Base-by-base conservation (phyloP, 192 early-diverging fungal species). In the Neocallimastix lanati region DNA sequence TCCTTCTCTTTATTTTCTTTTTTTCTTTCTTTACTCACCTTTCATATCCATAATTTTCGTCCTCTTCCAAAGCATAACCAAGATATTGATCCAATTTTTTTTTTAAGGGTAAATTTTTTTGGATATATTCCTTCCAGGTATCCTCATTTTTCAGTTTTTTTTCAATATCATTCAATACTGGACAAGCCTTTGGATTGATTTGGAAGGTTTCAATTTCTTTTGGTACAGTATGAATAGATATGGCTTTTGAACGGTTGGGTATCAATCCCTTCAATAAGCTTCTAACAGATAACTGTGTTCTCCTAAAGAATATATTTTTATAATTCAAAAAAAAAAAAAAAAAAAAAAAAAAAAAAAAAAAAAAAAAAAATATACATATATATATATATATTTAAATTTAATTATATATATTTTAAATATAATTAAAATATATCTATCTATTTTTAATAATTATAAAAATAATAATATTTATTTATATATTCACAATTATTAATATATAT, bases 181-280 rank as follows among this genome's bases (percentile, higher is more conserved):
- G 88, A 33, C 89, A 90, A 0, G 83, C 84, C 15, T 36, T 81
- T 1, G 78, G 38, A 80, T 90, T 88, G 25, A 80, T 80, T 30
- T 82, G 82, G 83, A 88, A 82, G 13, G 85, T 89, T 76, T 90
- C 89, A 25, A 85, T 85, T 76, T 80, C 36, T 50, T 80, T 50
- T 21, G 88, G 87, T 25, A 84, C 86, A 28, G 86, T 84, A 77
- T 88, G 85, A 33, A 88, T 76, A 25, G 82, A 81, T 29, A 88
- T 81, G 0, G 82, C 80, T 6, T 28, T 36, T 9, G 76, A 40
- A 12, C 79, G 28, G 78, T 35, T 14, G 86, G 88, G 82, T 85
- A 90, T 29, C 88, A 76, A 50, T 0, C 83, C 83, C 37, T 82
- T 85, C 13, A 88, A 29, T 77, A 90, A 79, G 35, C 83, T 85